A percentile compares a stretch with the other conserved stretches of the same genome.
Evolutionary conservation across 108 stramenopile species (phyloP).

Genomic region (Bacterosira constricta): DNA sequence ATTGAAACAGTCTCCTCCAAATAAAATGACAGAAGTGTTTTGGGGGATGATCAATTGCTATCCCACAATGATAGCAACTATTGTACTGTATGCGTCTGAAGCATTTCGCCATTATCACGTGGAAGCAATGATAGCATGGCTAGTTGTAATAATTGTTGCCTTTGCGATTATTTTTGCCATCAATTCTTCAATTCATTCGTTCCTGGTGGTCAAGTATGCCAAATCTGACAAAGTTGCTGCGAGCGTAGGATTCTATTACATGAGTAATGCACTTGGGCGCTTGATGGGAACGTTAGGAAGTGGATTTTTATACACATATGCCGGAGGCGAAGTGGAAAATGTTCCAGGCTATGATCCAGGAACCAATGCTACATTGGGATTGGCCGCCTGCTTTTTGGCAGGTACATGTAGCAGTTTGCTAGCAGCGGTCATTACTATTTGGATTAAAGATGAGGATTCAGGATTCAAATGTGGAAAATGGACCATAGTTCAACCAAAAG

Average conservation of each 20-base stretch:
- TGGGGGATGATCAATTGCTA: slow-evolving; percentile 85
- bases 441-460: slow-evolving; percentile 73
- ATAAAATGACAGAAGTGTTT: slow-evolving; percentile 86
- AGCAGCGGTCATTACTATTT: slow-evolving; percentile 75
- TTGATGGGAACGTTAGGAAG: slow-evolving; percentile 89
- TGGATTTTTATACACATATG: slow-evolving; percentile 89
- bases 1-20: slow-evolving; percentile 79
- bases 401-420: slow-evolving; percentile 77
- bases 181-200: slow-evolving; percentile 94
- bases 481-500: slow-evolving; percentile 19
- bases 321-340: slow-evolving; percentile 60
- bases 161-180: slow-evolving; percentile 94
- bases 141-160: slow-evolving; percentile 67
- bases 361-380: slow-evolving; percentile 69
- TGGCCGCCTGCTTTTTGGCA: slow-evolving; percentile 84
- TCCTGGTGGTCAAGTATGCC: slow-evolving; percentile 94
- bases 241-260: slow-evolving; percentile 95
- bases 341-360: slow-evolving; percentile 61
- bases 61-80: slow-evolving; percentile 66
- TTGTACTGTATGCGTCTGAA: slow-evolving; percentile 58
- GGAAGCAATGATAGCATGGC: slow-evolving; percentile 64
- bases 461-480: slow-evolving; percentile 79
- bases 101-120: slow-evolving; percentile 62
- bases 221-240: slow-evolving; percentile 88
- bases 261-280: slow-evolving; percentile 93